Base-by-base conservation (phyloP, 148 eudicot species). In the Chenopodium berlandieri region DNA sequence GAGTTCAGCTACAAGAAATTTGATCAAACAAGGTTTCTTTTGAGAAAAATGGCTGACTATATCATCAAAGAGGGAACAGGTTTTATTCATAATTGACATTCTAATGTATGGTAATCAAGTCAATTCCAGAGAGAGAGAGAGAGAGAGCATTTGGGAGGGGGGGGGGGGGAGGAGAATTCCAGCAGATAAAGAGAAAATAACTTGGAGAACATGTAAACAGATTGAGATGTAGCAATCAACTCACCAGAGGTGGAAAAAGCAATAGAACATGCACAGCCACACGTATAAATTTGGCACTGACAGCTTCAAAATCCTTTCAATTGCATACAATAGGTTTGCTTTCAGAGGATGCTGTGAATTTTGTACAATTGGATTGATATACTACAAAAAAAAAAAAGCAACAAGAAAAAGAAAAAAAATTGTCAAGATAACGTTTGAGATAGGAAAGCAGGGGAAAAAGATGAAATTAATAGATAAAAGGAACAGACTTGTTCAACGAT, bases 201-300 rank as follows among this genome's bases (percentile, higher is more conserved):
- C 17, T 32, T n/a, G 9, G 25, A 66, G 47, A 54, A 20, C 22
- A 54, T 48, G 56, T 48, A 81, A 31, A 32, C 20, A 80, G 56
- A 63, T 37, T 40, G 44, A 75, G 17, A 50, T 40, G 56, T 74
- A 30, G n/a, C 75, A 84, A 79, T 75, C 32, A 65, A 85, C 93
- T 79, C 88, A 95, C 99, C 99, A 95, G 72, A 95, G 92, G 85
- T 95, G 99, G 83, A 95, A 95, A 85, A 93, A 89, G 87, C 99
- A 92, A 83, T 95, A 95, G 86, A 95, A 95, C 99, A 95, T 92
- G 94, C 99, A 95, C 85, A 95, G 91, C 99, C 99, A 95, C 46
- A 95, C 99, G 60, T 95, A 95, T 84, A 95, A 87, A 83, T 88
- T 95, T 80, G 99, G 99, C 75, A 95, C 97, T 46, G 99, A 95